Conservation (phyloP, 805 yeast genomes). For the Nakazawaea peltata region DNA sequence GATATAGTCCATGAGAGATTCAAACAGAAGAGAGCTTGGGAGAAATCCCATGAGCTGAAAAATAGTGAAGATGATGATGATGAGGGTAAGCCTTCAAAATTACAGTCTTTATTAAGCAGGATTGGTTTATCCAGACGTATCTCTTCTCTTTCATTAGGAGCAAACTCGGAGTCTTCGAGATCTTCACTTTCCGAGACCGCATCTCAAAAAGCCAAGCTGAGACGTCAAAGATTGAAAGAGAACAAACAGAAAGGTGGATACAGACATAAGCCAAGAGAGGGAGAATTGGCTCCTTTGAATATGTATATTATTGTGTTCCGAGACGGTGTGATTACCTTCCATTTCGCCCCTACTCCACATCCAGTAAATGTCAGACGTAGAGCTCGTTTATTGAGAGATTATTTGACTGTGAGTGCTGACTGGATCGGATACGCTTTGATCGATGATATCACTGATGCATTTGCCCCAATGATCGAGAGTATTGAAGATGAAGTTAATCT, state of each 20-base stretch:
- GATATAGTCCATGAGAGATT: conserved; percentile 72
- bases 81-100: too few relatives aligned
- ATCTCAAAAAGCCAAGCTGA: conserved; percentile 12
- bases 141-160: conserved; percentile 12
- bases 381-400: conserved; percentile 80
- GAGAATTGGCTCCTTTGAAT: conserved; percentile 79
- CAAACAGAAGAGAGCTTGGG: conserved; percentile 39
- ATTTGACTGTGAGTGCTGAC: conserved; percentile 83
- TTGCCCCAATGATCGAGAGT: conserved; percentile 92
- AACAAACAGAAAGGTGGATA: conserved; percentile 14
- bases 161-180: conserved; percentile 2
- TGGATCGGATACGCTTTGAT: conserved; percentile 97
- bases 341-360: conserved; percentile 91
- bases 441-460: conserved; percentile 96
- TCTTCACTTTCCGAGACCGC: conserved; percentile 1
- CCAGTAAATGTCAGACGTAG: conserved; percentile 93
- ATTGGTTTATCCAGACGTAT: conserved; percentile 10
- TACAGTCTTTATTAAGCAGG: too few relatives aligned
- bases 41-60: conserved; percentile 11
- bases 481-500: conserved; percentile 91
- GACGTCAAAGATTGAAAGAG: conserved; percentile 12
- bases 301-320: conserved; percentile 90
- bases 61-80: not conserved
- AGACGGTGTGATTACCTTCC: conserved; percentile 88
- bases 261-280: conserved; percentile 20